These are phyloP conservation scores for Cladosporium sp. DNA, from an alignment of 2,329 filamentous ascomycete genomes.

Conservation along the genomic window DNA sequence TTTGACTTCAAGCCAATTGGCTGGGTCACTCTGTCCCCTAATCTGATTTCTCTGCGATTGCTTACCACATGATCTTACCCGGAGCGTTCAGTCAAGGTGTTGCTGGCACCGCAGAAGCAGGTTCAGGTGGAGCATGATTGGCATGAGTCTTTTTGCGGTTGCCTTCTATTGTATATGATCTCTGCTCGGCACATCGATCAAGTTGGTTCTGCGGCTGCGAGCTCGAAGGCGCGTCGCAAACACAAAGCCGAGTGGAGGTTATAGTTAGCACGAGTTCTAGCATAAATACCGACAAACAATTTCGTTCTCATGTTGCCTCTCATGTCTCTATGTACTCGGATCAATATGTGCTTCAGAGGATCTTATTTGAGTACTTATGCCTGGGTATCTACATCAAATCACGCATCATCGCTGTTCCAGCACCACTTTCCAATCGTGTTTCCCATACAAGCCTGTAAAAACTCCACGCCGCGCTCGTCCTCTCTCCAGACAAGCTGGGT, in stretches of 20 bases:
- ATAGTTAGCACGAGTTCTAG: background rate
- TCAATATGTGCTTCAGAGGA: too few species aligned
- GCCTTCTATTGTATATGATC: too few species aligned
- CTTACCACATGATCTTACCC: background rate
- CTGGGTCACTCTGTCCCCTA: background rate
- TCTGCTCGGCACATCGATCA: background rate
- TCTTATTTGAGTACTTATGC: background rate
- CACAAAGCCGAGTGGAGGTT: too few species aligned
- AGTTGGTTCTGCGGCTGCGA: background rate
- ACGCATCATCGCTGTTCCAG: conserved; percentile 9
- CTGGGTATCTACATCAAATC: background rate
- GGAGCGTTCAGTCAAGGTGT: background rate
- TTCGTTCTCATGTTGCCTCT: too few species aligned
- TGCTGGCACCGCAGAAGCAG: too few species aligned
- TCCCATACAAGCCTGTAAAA: conserved; percentile 21
- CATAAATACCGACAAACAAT: background rate
- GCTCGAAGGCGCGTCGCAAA: too few species aligned
- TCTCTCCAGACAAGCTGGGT: conserved; percentile 19
- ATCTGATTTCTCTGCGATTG: background rate
- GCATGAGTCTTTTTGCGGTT: too few species aligned
- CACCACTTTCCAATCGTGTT: conserved; percentile 20
- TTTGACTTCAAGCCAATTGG: background rate
- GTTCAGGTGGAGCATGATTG: too few species aligned
- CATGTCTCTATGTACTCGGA: too few species aligned
- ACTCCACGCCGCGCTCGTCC: conserved; percentile 17